Evolutionary conservation across 2,329 filamentous ascomycete species (phyloP).

Genomic region (Peltaster fructicola): DNA sequence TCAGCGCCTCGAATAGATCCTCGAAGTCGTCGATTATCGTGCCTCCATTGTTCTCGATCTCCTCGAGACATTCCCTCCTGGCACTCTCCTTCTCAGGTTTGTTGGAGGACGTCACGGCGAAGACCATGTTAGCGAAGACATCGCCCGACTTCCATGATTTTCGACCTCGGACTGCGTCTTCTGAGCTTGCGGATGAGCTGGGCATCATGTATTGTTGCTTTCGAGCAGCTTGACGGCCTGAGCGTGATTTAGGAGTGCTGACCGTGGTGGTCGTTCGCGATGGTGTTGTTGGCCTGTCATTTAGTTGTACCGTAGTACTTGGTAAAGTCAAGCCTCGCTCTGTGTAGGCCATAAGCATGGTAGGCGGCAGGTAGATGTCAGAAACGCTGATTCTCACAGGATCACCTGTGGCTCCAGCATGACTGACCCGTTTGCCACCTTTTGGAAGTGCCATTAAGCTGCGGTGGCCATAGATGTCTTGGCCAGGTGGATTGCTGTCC

Average conservation of each 20-base stretch:
- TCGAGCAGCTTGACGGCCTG: constrained; percentile 22
- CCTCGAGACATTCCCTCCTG: constrained; percentile 37
- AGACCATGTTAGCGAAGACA: constrained; percentile 67
- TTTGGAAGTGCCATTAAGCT: constrained; percentile 25
- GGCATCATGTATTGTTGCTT: constrained; percentile 5
- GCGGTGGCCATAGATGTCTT: constrained; percentile 25
- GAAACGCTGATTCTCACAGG: constrained; percentile 23
- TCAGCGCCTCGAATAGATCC: constrained; percentile 47
- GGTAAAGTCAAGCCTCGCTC: constrained; percentile 20
- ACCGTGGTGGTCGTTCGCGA: constrained; percentile 19
- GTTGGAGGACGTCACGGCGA: constrained; percentile 60
- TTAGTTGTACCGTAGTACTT: neutral
- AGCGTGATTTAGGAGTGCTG: constrained; percentile 32
- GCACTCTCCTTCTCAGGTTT: constrained; percentile 39
- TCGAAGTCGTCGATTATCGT: constrained; percentile 56
- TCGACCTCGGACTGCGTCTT: constrained; percentile 8
- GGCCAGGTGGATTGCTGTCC: constrained; percentile 17
- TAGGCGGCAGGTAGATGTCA: constrained; percentile 26
- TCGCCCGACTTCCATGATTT: constrained; percentile 11
- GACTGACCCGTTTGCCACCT: constrained; percentile 19
- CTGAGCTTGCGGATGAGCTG: constrained; percentile 9
- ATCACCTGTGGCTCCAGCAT: constrained; percentile 8
- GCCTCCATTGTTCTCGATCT: constrained; percentile 59
- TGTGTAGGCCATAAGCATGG: constrained; percentile 25
- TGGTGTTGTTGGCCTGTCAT: constrained; percentile 11